Evolutionary conservation across 2,329 filamentous ascomycete species (phyloP).

Genomic region (Talaromyces marneffei): DNA sequence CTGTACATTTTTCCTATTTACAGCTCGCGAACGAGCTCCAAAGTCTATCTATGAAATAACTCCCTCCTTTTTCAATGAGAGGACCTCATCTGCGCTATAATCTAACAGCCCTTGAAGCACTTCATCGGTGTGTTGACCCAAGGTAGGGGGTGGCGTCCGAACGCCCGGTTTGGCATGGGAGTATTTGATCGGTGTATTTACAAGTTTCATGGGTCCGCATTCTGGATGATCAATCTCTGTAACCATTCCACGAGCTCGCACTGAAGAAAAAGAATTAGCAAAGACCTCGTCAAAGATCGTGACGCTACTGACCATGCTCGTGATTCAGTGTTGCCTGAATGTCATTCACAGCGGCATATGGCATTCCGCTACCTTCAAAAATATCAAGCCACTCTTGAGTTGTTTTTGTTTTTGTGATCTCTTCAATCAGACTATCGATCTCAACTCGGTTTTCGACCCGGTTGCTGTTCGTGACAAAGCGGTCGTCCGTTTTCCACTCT

Average conservation of each 20-base stretch:
- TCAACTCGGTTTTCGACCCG: conserved; percentile 63
- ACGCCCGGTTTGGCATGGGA: conserved; percentile 74
- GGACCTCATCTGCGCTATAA: conserved; percentile 54
- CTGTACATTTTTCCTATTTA: not conserved
- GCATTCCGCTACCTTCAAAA: conserved; percentile 87
- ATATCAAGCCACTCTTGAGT: conserved; percentile 82
- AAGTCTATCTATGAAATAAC: conserved; percentile 50
- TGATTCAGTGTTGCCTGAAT: conserved; percentile 78
- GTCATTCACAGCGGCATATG: conserved; percentile 92
- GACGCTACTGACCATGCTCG: conserved; percentile 60
- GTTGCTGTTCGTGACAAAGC: conserved; percentile 54
- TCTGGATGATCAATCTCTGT: conserved; percentile 74
- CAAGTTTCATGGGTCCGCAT: conserved; percentile 80
- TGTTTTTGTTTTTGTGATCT: conserved; percentile 66
- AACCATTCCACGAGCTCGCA: conserved; percentile 77
- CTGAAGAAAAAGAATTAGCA: conserved; percentile 28
- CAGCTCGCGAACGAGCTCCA: not conserved
- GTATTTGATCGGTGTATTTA: conserved; percentile 93
- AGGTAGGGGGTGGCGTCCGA: conserved; percentile 69
- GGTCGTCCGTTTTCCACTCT: conserved; percentile 53
- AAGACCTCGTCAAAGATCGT: not conserved
- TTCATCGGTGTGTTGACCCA: conserved; percentile 83
- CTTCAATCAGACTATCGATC: conserved; percentile 74
- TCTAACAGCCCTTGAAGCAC: conserved; percentile 61
- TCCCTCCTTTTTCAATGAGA: conserved; percentile 58